Evolutionary conservation across 345 rosid genomes (phyloP).

Genomic region (Carallia brachiata): DNA sequence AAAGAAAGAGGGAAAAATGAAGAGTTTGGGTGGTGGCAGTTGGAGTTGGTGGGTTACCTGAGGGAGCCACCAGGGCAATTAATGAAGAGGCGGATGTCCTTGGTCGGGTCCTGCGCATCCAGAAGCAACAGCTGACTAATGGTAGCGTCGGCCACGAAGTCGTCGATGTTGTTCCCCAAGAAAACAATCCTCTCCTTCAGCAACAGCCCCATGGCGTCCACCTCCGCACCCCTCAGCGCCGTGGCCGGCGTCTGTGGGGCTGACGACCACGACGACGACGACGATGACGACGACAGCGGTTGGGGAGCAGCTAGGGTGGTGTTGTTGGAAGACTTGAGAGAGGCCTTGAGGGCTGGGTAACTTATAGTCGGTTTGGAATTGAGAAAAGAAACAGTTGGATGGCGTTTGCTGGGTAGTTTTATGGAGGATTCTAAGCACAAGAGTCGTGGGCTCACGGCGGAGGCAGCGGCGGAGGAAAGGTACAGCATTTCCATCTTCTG

Average conservation of each 20-base stretch:
- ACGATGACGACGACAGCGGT: slow-evolving; percentile 7
- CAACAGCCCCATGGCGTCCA: slow-evolving; percentile 84
- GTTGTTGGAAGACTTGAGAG: slow-evolving; percentile 20
- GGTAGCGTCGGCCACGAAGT: slow-evolving; percentile 81
- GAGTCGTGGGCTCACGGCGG: too few relatives aligned
- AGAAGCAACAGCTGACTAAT: slow-evolving; percentile 79
- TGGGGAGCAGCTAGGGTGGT: slow-evolving; percentile 26
- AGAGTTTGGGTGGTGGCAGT: too few relatives aligned
- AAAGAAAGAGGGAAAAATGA: too few relatives aligned
- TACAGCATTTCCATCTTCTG: too few relatives aligned
- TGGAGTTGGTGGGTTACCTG: slow-evolving; percentile 40
- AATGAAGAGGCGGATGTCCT: slow-evolving; percentile 84
- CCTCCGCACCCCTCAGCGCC: slow-evolving; percentile 69
- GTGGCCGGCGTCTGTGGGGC: slow-evolving; percentile 58
- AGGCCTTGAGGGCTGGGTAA: slow-evolving; percentile 33
- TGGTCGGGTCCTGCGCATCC: slow-evolving; percentile 87
- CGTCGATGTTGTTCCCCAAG: slow-evolving; percentile 71
- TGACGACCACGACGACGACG: not conserved
- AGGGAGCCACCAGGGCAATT: slow-evolving; percentile 90
- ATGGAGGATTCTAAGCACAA: not conserved
- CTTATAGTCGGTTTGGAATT: slow-evolving; percentile 17
- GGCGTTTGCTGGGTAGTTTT: too few relatives aligned
- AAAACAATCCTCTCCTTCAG: slow-evolving; percentile 83
- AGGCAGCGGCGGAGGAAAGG: too few relatives aligned
- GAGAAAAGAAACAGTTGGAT: slow-evolving; percentile 11